Evolutionary conservation across 2,329 filamentous ascomycete genomes (phyloP), one percentile per base, ranked within the genome.

Genomic region (Coniochaeta pulveracea): DNA sequence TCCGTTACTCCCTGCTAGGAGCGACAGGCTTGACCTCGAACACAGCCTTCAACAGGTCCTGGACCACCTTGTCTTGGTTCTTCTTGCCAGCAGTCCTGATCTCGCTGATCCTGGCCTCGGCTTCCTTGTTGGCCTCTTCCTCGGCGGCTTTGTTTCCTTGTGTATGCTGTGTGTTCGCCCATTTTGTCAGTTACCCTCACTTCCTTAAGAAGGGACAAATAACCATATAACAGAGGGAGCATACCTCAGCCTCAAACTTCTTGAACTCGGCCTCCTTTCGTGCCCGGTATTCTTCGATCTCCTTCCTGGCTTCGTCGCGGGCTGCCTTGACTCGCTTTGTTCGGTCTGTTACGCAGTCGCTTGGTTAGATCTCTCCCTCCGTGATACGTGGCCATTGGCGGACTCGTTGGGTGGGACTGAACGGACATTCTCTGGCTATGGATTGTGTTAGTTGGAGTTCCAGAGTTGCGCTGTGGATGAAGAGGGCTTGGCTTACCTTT

Each of bases 321-420:
- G 91, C 91, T 65, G 96, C 91, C 64, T 85, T 93, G 63, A 98
- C 85, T 55, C 86, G 80, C 71, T 95, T 95, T 41, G 91, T 95
- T 54, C 91, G 86, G 72, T 86, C 82, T 86, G 46, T 40, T 29
- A 19, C 22, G 35, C 19, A 29, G 34, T 33, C 15, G 25, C 11
- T 8, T 10, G 19, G 17, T 36, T 25, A 30, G 36, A 19, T 16
- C 8, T 6, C 10, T 21, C 14, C 17, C 11, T 14, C 18, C 9
- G n/a, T 9, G 22, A 18, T 33, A 40, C 48, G 41, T 47, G 45
- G 33, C 14, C 31, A 30, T 21, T 16, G 24, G 36, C 26, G 18
- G 16, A n/a, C 10, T 17, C 11, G 16, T 10, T 4, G 5, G 16
- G 15, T 25, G 19, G 11, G 23, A 24, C 9, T 24, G 30, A 22